Evolutionary conservation across 306 rosid genomes (phyloP).

Genomic region (Trifolium dubium): DNA sequence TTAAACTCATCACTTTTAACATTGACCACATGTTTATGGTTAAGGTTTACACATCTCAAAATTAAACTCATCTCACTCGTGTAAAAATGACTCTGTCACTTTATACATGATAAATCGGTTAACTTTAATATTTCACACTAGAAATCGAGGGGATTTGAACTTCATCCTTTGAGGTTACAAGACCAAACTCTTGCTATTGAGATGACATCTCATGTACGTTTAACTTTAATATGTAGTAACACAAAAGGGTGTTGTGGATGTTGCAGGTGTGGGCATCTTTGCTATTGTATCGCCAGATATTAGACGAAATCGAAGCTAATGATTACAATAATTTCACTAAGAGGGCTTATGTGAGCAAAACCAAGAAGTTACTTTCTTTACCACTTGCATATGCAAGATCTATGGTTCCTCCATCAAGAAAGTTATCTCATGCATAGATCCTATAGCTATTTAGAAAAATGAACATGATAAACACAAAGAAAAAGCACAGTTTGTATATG

Average conservation of each 20-base stretch:
- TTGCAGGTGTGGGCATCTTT: conserved; percentile 79
- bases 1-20: not conserved
- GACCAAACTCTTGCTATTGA: not conserved
- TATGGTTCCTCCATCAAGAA: conserved; percentile 53
- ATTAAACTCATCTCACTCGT: no score
- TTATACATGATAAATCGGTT: no score
- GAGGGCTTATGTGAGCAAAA: conserved; percentile 80
- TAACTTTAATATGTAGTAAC: not conserved
- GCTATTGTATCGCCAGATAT: conserved; percentile 68
- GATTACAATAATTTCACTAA: conserved; percentile 76
- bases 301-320: conserved; percentile 85
- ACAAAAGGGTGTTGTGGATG: conserved; percentile 24
- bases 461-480: not conserved
- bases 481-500: conserved; percentile 45
- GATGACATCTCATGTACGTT: not conserved
- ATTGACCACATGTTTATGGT: no score
- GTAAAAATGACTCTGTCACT: not conserved
- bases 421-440: conserved; percentile 43
- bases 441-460: conserved; percentile 34
- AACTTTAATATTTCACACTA: not conserved
- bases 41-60: not conserved
- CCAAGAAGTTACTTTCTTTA: conserved; percentile 67
- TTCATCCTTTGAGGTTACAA: not conserved
- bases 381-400: conserved; percentile 72
- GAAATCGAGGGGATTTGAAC: not conserved